These are phyloP conservation scores for Aaosphaeria pasadenensis DNA, from an alignment of 2,329 filamentous ascomycete species.

Conservation along the genomic window DNA sequence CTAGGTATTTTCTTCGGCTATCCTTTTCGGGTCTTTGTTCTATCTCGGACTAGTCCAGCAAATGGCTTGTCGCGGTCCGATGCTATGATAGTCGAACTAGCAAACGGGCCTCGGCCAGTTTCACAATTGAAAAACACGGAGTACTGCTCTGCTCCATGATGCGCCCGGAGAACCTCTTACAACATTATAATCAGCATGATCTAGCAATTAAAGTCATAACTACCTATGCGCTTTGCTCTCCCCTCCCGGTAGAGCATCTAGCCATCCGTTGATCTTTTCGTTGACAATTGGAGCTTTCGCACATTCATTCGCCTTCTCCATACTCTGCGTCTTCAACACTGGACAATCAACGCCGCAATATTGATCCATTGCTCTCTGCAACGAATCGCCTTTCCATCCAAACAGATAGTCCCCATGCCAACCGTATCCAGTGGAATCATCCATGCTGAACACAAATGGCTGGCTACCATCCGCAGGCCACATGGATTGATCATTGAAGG, in stretches of 20 bases:
- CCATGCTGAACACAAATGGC: constrained; percentile 16
- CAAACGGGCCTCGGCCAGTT: too few species aligned
- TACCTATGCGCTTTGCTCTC: background rate
- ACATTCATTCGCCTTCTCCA: constrained; percentile 3
- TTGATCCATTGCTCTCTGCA: constrained; percentile 11
- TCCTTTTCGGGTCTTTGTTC: too few species aligned
- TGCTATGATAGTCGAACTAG: too few species aligned
- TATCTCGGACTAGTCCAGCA: too few species aligned
- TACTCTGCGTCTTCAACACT: constrained; percentile 1
- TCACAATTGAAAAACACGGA: too few species aligned
- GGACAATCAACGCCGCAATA: constrained; percentile 3
- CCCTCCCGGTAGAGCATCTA: background rate
- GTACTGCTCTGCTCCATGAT: too few species aligned
- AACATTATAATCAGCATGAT: too few species aligned
- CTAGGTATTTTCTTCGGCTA: too few species aligned
- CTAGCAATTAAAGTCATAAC: background rate
- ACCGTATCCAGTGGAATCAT: constrained; percentile 5
- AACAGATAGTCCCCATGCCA: constrained; percentile 10
- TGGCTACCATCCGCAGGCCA: constrained; percentile 5
- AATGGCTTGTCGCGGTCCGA: too few species aligned
- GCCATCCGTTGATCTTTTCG: constrained; percentile 3
- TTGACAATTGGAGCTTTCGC: background rate
- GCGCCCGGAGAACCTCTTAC: too few species aligned
- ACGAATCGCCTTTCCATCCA: constrained; percentile 11
- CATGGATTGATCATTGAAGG: constrained; percentile 6